phyloP scores from a whole-genome alignment of 75 land plant species.

The Picea sitchensis region DNA sequence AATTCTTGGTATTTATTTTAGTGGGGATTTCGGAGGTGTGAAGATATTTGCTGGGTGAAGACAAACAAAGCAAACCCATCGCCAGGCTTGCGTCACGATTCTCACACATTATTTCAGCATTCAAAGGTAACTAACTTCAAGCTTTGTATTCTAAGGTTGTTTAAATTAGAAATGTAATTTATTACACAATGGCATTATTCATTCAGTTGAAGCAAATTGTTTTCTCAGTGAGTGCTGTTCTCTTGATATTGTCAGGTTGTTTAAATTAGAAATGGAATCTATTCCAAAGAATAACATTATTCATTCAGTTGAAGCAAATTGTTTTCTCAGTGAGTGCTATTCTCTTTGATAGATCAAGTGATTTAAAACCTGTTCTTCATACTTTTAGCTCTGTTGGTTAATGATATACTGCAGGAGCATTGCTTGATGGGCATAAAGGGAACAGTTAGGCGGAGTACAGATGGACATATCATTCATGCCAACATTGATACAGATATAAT shows the following conservation, averaged over 20 bases:
- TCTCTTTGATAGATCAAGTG: background rate
- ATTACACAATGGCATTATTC: no score
- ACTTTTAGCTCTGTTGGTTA: no score
- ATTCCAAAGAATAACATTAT: no score
- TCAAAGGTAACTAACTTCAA: constrained; percentile 63
- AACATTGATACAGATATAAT: constrained; percentile 98
- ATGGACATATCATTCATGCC: constrained; percentile 99
- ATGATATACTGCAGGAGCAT: constrained; percentile 64
- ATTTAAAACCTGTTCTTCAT: background rate
- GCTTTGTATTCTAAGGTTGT: background rate
- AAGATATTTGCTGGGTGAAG: constrained; percentile 99
- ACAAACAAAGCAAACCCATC: constrained; percentile 92
- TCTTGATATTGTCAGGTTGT: background rate
- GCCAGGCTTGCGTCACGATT: constrained; percentile 92
- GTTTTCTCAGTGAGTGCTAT: background rate
- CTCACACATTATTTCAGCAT: constrained; percentile 92
- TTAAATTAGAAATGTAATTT: background rate
- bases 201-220: background rate
- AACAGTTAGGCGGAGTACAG: constrained; percentile 96
- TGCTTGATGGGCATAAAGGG: constrained; percentile 99
- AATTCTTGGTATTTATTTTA: constrained; percentile 20
- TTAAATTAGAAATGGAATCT: background rate
- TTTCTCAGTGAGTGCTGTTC: background rate
- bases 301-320: background rate
- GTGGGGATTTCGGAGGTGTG: constrained; percentile 99